Percentiles rank a stretch among this genome's conserved stretches.
These are phyloP conservation scores for Chrysosporium keratinophilum DNA, from an alignment of 2,329 filamentous ascomycete species.

Conservation along the genomic window DNA sequence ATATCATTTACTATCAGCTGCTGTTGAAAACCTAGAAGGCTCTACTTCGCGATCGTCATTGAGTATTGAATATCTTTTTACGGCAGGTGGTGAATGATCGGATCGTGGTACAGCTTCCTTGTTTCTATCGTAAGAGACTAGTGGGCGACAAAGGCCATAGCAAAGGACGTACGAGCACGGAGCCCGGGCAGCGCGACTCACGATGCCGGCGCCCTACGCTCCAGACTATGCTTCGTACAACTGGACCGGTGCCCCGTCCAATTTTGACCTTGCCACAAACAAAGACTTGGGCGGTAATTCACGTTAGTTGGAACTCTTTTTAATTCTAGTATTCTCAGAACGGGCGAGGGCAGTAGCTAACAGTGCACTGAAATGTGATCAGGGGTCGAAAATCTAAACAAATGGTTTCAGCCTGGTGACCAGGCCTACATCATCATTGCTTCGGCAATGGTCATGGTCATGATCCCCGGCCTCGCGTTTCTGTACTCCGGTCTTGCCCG, in stretches of 20 bases:
- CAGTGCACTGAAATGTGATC: constrained; percentile 3
- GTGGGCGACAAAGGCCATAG: not conserved
- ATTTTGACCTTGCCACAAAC: constrained; percentile 42
- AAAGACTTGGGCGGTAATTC: constrained; percentile 62
- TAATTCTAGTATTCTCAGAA: too few relatives aligned
- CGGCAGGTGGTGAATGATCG: too few relatives aligned
- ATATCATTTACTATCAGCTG: not conserved
- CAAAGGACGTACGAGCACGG: not conserved
- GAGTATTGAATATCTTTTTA: too few relatives aligned
- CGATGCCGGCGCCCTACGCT: constrained; percentile 22
- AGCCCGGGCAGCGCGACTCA: not conserved
- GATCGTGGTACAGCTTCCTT: not conserved
- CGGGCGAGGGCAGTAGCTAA: not conserved
- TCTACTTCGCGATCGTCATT: too few relatives aligned
- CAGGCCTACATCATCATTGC: constrained; percentile 86
- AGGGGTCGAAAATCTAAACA: constrained; percentile 84
- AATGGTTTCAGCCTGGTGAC: constrained; percentile 88
- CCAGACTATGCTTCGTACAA: constrained; percentile 42
- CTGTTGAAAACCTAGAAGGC: too few relatives aligned
- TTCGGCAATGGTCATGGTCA: constrained; percentile 87
- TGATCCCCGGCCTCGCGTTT: constrained; percentile 94
- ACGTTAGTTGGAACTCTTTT: constrained; percentile 47
- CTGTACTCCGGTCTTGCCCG: constrained; percentile 96
- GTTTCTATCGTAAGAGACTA: not conserved
- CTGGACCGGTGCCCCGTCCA: constrained; percentile 38